Evolutionary conservation across 306 rosid genomes (phyloP).

Genomic region (Quercus parvula): DNA sequence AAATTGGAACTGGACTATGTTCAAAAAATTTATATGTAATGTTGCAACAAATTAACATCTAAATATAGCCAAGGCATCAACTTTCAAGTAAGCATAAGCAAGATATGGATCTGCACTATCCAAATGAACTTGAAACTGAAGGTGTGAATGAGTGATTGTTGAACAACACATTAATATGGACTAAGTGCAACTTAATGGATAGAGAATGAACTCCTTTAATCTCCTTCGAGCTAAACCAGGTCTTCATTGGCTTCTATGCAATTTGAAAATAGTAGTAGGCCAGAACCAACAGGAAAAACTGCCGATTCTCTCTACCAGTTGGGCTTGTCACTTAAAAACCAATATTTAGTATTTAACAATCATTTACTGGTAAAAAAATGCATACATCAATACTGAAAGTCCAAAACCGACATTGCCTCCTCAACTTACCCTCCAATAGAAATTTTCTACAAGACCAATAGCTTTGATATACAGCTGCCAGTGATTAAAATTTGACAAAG

Average conservation of each 20-base stretch:
- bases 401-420: neutral
- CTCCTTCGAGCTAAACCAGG: neutral
- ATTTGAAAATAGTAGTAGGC: too few species aligned
- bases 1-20: neutral
- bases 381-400: neutral
- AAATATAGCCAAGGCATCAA: neutral
- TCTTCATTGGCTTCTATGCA: neutral
- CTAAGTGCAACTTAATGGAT: neutral
- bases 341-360: too few species aligned
- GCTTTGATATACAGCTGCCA: neutral
- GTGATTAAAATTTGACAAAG: neutral
- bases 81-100: neutral
- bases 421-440: neutral
- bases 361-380: too few species aligned
- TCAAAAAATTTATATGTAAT: neutral
- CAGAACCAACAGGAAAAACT: too few species aligned
- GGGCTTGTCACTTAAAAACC: too few species aligned
- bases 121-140: too few species aligned
- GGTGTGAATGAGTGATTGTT: neutral
- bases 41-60: neutral
- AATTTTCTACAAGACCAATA: neutral
- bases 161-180: neutral
- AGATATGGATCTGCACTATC: neutral
- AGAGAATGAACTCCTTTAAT: neutral
- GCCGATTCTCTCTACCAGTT: too few species aligned